These are phyloP conservation scores for Pseudogymnoascus sp. DNA, from an alignment of 2,329 filamentous ascomycete species.

Conservation along the genomic window DNA sequence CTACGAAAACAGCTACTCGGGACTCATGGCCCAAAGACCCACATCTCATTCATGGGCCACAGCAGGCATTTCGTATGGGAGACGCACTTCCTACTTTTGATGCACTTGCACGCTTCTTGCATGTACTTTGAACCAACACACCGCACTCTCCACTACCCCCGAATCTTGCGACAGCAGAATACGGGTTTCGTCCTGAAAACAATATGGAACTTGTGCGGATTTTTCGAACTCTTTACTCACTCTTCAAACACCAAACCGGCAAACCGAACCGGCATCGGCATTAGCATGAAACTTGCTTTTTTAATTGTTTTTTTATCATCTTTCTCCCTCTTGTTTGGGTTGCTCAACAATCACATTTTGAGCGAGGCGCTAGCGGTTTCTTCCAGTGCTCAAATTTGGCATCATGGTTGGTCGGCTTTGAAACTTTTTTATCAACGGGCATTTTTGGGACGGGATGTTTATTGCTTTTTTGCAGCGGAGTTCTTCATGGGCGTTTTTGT, in stretches of 20 bases:
- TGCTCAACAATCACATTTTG: conserved; percentile 4
- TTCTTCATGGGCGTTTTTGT: neutral
- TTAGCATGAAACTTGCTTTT: conserved; percentile 9
- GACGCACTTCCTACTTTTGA: conserved; percentile 1
- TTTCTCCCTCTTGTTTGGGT: neutral
- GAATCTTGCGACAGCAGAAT: neutral
- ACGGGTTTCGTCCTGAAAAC: neutral
- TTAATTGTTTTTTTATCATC: conserved; percentile 1
- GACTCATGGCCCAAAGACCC: neutral
- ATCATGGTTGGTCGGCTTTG: neutral
- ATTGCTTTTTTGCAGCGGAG: conserved; percentile 4
- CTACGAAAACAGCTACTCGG: neutral
- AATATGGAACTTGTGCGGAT: neutral
- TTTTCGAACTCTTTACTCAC: conserved; percentile 7
- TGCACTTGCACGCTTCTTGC: conserved; percentile 1
- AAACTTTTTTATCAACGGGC: neutral
- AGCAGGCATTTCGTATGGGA: conserved; percentile 4
- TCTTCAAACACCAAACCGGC: neutral
- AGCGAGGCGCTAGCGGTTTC: conserved; percentile 2
- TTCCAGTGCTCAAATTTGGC: neutral
- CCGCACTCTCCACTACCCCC: neutral
- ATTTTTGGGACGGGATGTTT: neutral
- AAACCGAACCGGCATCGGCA: conserved; percentile 3
- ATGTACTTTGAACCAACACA: conserved; percentile 3
- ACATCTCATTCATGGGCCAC: neutral